A percentile compares a stretch with the other conserved stretches of the same genome.
Evolutionary conservation across 2,329 filamentous ascomycete genomes (phyloP).

Genomic region (Pochonia chlamydosporia): DNA sequence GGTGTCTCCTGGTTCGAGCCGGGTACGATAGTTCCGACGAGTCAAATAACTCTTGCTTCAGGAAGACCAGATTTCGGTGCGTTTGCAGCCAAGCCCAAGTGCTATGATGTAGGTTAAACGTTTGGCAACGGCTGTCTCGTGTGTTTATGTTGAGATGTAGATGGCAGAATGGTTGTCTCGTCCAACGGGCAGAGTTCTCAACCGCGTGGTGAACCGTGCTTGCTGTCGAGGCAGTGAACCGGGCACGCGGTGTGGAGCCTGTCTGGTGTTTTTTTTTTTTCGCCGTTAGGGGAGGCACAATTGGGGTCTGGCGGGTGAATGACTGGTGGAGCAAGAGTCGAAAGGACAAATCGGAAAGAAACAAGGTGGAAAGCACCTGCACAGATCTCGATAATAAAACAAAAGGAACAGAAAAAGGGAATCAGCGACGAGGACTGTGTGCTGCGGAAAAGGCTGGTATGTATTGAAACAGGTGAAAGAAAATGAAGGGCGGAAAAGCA

Average conservation of each 20-base stretch:
- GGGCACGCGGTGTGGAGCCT: neutral
- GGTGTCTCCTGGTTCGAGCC: neutral
- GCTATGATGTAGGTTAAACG: too few species aligned
- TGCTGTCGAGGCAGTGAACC: neutral
- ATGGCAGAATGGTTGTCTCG: neutral
- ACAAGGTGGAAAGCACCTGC: neutral
- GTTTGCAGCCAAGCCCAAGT: too few species aligned
- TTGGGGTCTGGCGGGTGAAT: too few species aligned
- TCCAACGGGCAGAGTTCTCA: neutral
- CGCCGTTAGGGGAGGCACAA: neutral
- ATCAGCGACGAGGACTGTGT: neutral
- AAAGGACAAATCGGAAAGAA: neutral
- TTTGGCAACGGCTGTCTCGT: neutral
- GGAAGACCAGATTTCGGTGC: neutral
- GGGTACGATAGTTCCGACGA: neutral
- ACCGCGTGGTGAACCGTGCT: too few species aligned
- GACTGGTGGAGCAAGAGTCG: neutral
- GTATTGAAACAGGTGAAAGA: constrained; percentile 1
- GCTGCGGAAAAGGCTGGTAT: neutral
- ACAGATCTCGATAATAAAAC: neutral
- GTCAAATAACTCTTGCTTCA: neutral
- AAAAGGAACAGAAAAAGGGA: neutral
- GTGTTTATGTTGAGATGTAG: neutral
- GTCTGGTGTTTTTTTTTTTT: too few species aligned
- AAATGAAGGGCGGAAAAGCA: constrained; percentile 1